Percentiles rank a stretch among this genome's conserved stretches.
Conservation (phyloP, 2,329 filamentous ascomycete species). For the Pseudofabraea citricarpa region DNA sequence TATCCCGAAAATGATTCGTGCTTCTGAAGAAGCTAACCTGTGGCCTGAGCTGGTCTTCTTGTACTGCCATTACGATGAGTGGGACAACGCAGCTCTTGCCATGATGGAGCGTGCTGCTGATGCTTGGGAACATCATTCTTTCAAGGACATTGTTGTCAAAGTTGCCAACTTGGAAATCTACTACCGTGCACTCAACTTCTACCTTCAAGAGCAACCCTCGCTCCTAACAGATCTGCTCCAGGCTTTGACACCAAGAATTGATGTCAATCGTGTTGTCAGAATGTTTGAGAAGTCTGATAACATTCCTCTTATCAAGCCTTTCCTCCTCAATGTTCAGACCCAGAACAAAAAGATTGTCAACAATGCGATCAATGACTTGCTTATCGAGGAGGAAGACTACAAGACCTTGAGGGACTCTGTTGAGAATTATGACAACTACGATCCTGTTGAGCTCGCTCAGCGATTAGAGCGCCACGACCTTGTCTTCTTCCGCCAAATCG, state of each 20-base stretch:
- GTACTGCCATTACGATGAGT: constrained; percentile 98
- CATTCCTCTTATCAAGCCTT: constrained; percentile 96
- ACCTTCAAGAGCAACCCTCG: constrained; percentile 93
- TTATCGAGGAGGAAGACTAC: constrained; percentile 99
- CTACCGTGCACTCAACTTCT: constrained; percentile 95
- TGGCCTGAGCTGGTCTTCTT: constrained; percentile 98
- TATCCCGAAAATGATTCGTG: constrained; percentile 92
- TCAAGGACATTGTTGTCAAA: constrained; percentile 98
- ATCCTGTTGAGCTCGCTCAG: constrained; percentile 85
- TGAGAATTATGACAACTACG: constrained; percentile 99
- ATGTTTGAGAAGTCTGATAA: constrained; percentile 99
- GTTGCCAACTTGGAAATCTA: constrained; percentile 98
- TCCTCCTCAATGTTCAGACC: constrained; percentile 89
- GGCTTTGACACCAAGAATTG: constrained; percentile 84
- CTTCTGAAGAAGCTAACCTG: constrained; percentile 88
- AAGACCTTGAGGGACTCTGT: constrained; percentile 97
- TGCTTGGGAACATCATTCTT: constrained; percentile 98
- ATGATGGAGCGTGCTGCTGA: constrained; percentile 98
- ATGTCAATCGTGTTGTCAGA: constrained; percentile 97
- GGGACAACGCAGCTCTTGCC: constrained; percentile 91
- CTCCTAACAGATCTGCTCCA: constrained; percentile 94
- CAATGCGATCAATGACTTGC: constrained; percentile 92
- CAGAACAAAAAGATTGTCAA: constrained; percentile 99
- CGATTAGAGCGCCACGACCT: constrained; percentile 96
- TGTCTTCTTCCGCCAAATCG: constrained; percentile 98